Evolutionary conservation across 2,329 filamentous ascomycete genomes (phyloP).

Genomic region (Plenodomus biglobosus): DNA sequence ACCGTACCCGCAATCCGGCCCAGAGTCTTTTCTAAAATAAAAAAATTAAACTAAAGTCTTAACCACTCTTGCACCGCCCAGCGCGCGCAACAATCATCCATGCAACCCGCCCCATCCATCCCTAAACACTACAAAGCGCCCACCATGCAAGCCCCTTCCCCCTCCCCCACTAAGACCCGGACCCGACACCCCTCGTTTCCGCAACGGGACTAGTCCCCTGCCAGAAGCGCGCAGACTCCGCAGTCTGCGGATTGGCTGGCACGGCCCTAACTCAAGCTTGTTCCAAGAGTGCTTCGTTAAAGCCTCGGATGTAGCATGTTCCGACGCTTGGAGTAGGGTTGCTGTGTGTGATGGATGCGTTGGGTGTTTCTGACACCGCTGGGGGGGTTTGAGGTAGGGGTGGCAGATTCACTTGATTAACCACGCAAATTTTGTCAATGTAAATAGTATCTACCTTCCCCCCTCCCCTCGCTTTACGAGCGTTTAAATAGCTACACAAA

Average conservation of each 20-base stretch:
- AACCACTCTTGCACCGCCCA: background rate
- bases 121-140: conserved; percentile 1
- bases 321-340: no score
- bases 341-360: no score
- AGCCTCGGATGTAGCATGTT: conserved; percentile 38
- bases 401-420: no score
- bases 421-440: no score
- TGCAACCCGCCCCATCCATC: background rate
- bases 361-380: no score
- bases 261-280: conserved; percentile 34
- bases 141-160: conserved; percentile 2
- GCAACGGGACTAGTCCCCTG: conserved; percentile 6
- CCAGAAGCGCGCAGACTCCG: conserved; percentile 1
- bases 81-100: background rate
- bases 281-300: conserved; percentile 29
- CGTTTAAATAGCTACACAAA: no score
- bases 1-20: background rate
- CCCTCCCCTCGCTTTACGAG: no score
- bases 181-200: conserved; percentile 6
- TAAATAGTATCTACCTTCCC: no score
- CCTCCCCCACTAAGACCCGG: conserved; percentile 4
- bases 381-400: no score
- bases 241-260: conserved; percentile 23
- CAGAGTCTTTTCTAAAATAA: no score
- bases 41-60: background rate